Conservation (phyloP, 2,329 filamentous ascomycete species). For the Didymellaceae sp. region DNA sequence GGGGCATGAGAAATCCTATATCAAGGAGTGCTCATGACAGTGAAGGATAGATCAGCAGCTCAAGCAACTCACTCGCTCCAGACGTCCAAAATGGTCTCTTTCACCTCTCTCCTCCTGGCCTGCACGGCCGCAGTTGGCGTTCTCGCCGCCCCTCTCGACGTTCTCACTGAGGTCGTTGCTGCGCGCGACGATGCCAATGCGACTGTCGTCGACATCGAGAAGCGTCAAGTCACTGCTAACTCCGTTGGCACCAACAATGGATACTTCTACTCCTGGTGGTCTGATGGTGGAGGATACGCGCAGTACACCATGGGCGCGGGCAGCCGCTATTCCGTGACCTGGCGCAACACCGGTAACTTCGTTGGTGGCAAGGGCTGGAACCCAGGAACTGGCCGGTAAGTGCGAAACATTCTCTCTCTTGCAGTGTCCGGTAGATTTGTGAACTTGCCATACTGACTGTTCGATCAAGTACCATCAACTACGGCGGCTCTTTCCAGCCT, state of each 20-base stretch:
- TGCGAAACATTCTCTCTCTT: neutral
- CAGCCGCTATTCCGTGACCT: conserved; percentile 32
- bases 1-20: neutral
- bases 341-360: conserved; percentile 34
- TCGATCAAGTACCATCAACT: conserved; percentile 23
- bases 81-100: conserved; percentile 26
- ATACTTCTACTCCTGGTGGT: conserved; percentile 68
- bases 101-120: conserved; percentile 31
- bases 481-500: conserved; percentile 30
- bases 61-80: neutral
- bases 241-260: conserved; percentile 53
- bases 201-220: conserved; percentile 27
- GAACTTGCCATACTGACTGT: neutral
- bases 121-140: conserved; percentile 22
- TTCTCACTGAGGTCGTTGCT: conserved; percentile 18
- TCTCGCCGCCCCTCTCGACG: conserved; percentile 27
- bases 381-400: conserved; percentile 55
- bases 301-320: conserved; percentile 30
- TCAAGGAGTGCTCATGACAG: neutral
- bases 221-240: conserved; percentile 48
- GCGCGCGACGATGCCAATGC: conserved; percentile 32
- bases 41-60: neutral
- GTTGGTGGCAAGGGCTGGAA: conserved; percentile 41
- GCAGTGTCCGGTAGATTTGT: neutral
- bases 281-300: conserved; percentile 51